Evolutionary conservation across 1,139 yeast species (phyloP), one percentile per base, ranked within the genome.

Genomic region (Debaryomyces singareniensis): DNA sequence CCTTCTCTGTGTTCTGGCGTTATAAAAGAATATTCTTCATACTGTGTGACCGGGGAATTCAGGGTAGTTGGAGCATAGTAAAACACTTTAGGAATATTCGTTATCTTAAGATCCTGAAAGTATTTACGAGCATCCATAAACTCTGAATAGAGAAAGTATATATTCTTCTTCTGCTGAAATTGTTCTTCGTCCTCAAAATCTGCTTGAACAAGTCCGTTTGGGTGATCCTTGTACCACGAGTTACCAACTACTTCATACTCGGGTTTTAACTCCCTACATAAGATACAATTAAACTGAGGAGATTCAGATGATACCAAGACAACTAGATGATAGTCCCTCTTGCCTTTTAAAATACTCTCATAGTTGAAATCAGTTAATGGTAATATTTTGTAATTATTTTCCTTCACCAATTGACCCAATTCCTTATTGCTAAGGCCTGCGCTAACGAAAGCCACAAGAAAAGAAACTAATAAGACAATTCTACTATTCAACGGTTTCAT

Each of bases 81-180:
- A 55, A 68, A 79, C 27, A 87, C 50, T 48, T 83, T 79, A 22
- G 98, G 98, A 24, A 91, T 95, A 37, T 77, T 78, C 44, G 75
- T 73, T 44, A 91, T 61, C 24, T 71, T 63, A 50, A 78, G 62
- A 27, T 52, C 52, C 47, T 62, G 67, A 65, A 81, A 86, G 42
- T 68, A 67, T 33, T 61, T 62, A 40, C 67, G 62, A 26, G 75
- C 63, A 26, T 74, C 74, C 31, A 68, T 58, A 47, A 84, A 78
- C 47, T 89, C 96, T 5, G 95, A 76, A 32, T 68, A 61, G 16
- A 84, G 82, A 53, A 91, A 85, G 58, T 72, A 78, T 23, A 89
- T 57, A 41, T 64, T 58, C 38, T 51, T 50, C 15, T 36, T 37
- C n/a, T 42, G 41, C 10, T 29, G 31, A 13, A 25, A 39, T 25